Evolutionary conservation across 2,329 filamentous ascomycete species (phyloP).

Genomic region (Aspergillus felis): DNA sequence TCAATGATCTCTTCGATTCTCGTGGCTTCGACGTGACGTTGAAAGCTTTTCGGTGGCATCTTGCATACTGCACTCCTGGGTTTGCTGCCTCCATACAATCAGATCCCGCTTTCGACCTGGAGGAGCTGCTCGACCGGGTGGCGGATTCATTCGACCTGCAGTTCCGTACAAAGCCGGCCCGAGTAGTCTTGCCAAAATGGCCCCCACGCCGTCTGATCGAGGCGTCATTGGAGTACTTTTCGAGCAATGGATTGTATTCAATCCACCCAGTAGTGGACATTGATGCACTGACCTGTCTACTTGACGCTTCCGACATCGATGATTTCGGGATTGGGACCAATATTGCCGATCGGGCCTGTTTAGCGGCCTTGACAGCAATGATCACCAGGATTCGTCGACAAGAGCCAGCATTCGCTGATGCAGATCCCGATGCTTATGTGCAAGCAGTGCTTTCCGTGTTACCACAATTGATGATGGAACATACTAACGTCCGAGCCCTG

Average conservation of each 20-base stretch:
- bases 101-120: conserved; percentile 13
- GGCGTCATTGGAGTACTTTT: conserved; percentile 17
- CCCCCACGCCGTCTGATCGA: conserved; percentile 12
- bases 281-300: conserved; percentile 8
- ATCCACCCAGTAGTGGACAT: conserved; percentile 22
- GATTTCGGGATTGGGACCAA: neutral
- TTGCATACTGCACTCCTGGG: conserved; percentile 14
- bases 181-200: conserved; percentile 11
- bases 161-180: conserved; percentile 2
- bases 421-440: conserved; percentile 18
- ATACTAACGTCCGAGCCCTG: conserved; percentile 16
- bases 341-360: conserved; percentile 15
- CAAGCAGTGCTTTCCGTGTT: conserved; percentile 18
- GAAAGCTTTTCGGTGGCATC: conserved; percentile 16
- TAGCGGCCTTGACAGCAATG: conserved; percentile 22
- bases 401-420: conserved; percentile 16
- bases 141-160: conserved; percentile 6
- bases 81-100: conserved; percentile 9
- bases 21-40: neutral
- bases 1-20: conserved; percentile 1
- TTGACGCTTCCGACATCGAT: conserved; percentile 12
- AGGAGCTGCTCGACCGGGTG: conserved; percentile 10
- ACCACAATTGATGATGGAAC: conserved; percentile 18
- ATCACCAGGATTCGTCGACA: conserved; percentile 19
- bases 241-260: conserved; percentile 17